Evolutionary conservation across 2,329 filamentous ascomycete genomes (phyloP), one percentile per base, ranked within the genome.

Genomic region (Alternaria ethzedia): DNA sequence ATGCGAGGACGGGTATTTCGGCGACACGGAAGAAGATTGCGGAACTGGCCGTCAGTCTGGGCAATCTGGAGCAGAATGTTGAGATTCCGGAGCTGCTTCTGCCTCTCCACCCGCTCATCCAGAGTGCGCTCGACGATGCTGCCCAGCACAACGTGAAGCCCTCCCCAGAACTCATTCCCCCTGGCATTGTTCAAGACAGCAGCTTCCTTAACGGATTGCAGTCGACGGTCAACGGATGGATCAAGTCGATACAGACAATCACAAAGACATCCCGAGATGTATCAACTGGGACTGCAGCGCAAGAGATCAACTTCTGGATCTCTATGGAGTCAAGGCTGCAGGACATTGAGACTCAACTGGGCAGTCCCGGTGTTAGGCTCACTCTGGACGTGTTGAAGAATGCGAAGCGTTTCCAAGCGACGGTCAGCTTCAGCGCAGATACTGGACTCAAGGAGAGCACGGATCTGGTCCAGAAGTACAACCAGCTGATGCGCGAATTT

Each of bases 281-380:
- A 1, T 78, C 90, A 79, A 86, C 87, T 69, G 86, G 89, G 30
- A 97, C 94, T 21, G 96, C 96, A 30, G 95, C 93, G 60, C 96
- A 98, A 79, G 96, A 99, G 80, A 97, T 99, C 80, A 97, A 97
- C 80, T 99, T 99, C 77, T 99, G 96, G 96, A 81, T 99, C 54
- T 96, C 94, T 2, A 97, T 99, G 92, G 96, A 99, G 80, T 91
- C 91, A 15, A 93, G 94, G 5, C 82, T 99, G 67, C 94, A 97
- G 78, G 91, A 91, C 26, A 97, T 99, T 63, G 95, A 97, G 79
- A 88, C 86, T 44, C 95, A 98, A 79, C 86, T 99, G 60, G 87
- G 90, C 66, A 94, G 94, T 68, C 93, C 97, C 59, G 96, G 96
- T 26, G 95, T 99, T 20, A 86, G 89, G 71, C 82, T 99, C 74